These are phyloP conservation scores for Haematococcus sp. DNA, from an alignment of 139 green algal species.

Conservation along the genomic window DNA sequence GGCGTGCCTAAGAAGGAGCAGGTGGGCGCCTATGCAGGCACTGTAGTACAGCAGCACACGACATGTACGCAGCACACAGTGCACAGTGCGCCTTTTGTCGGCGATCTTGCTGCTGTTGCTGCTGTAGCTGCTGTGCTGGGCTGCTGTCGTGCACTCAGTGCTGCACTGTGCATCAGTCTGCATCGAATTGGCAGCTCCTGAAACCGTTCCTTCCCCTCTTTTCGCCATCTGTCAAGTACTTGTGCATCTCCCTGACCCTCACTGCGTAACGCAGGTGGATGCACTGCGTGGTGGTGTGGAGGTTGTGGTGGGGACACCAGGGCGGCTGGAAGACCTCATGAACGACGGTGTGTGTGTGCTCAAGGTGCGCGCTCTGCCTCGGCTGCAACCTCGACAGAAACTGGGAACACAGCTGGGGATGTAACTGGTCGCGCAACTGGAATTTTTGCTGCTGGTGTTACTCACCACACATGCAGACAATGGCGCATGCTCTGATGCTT, in stretches of 20 bases:
- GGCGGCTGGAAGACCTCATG: conserved; percentile 90
- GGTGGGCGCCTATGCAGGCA: conserved; percentile 24
- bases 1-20: conserved; percentile 84
- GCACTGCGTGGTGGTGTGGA: conserved; percentile 49
- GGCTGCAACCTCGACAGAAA: background rate
- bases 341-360: conserved; percentile 60
- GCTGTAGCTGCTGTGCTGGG: too few species aligned
- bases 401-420: too few species aligned
- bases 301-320: conserved; percentile 87
- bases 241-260: too few species aligned
- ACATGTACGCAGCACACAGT: background rate
- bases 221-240: too few species aligned
- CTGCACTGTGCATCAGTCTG: too few species aligned
- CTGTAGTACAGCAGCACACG: background rate
- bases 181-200: too few species aligned
- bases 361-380: conserved; percentile 23
- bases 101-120: too few species aligned
- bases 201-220: too few species aligned
- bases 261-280: background rate
- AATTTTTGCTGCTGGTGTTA: too few species aligned
- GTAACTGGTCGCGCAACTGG: too few species aligned
- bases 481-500: background rate
- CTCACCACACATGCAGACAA: background rate
- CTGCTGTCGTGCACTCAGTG: too few species aligned
- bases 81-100: too few species aligned